Conservation (phyloP, 805 yeast species). For the Suhomyces prunicola region DNA sequence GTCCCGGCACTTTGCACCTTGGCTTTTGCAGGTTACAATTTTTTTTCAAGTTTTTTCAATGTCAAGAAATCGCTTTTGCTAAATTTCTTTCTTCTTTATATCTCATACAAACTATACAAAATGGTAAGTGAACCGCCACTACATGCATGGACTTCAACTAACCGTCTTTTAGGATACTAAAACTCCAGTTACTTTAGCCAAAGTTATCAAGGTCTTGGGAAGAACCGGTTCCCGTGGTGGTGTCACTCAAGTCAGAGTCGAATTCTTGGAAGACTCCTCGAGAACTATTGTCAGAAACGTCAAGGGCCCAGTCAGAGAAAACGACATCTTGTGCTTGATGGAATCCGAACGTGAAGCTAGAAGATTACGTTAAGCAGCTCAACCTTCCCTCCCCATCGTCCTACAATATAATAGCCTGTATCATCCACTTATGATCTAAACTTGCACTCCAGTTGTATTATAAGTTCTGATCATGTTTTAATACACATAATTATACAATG, state of each 20-base stretch:
- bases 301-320: slow-evolving; percentile 96
- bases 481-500: slow-evolving; percentile 9
- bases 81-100: slow-evolving; percentile 10
- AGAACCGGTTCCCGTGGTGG: slow-evolving; percentile 99
- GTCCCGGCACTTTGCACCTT: background rate
- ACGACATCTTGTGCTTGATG: slow-evolving; percentile 98
- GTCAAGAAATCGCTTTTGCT: slow-evolving; percentile 1
- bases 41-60: slow-evolving; percentile 4
- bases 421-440: background rate
- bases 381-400: background rate
- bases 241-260: slow-evolving; percentile 98
- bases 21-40: slow-evolving; percentile 2
- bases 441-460: background rate
- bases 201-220: slow-evolving; percentile 98
- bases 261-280: slow-evolving; percentile 91
- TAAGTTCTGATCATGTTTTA: slow-evolving; percentile 6
- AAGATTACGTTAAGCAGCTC: slow-evolving; percentile 68
- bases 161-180: slow-evolving; percentile 45
- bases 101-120: slow-evolving; percentile 14
- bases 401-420: slow-evolving; percentile 3
- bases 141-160: slow-evolving; percentile 6
- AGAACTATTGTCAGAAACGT: slow-evolving; percentile 97
- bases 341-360: slow-evolving; percentile 99
- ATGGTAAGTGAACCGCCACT: slow-evolving; percentile 16
- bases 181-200: slow-evolving; percentile 98